Evolutionary conservation across 2,329 filamentous ascomycete genomes (phyloP), one percentile per base, ranked within the genome.

Genomic region (Aureobasidium sp.): DNA sequence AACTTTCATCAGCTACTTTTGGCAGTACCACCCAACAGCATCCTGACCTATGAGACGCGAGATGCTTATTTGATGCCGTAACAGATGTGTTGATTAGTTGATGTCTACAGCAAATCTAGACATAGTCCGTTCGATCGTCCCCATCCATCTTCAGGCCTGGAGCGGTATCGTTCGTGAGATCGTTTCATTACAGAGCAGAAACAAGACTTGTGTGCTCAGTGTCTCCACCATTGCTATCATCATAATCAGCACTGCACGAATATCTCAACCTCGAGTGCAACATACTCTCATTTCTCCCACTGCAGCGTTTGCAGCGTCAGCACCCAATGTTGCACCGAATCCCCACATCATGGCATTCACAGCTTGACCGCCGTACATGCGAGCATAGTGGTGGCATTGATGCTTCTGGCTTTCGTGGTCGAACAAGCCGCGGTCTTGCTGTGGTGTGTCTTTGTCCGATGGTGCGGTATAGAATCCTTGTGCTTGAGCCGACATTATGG

Each of bases 361-460:
- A 5, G 64, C 68, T 54, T 68, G 65, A 1, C 69, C 69, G 11
- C 68, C 69, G 61, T 70, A 71, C 68, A 67, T 69, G 37, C 69
- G 61, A 44, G 69, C 42, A 44, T 70, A 70, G 54, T 71, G 69
- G 59, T 71, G 69, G 8, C 58, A 65, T 50, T 70, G 58, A 63
- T 71, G 69, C 48, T 70, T 69, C 59, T 66, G 61, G 25, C 64
- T 61, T 52, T 70, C 66, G 11, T 68, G 64, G 49, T 69, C 36
- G 65, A 71, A 71, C 54, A 69, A 52, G 15, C 64, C 63, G 25
- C 68, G 64, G 50, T 70, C 65, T 64, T 70, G 69, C 21, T 58
- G 45, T 30, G 68, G 69, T 30, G 68, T 70, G 44, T 69, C 61
- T 47, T 63, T 65, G 64, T 69, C 69, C 42, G 65, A 67, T 13